phyloP scores from a whole-genome alignment of 371 early-diverging fungal species.

The Actinomortierella wolfii region DNA sequence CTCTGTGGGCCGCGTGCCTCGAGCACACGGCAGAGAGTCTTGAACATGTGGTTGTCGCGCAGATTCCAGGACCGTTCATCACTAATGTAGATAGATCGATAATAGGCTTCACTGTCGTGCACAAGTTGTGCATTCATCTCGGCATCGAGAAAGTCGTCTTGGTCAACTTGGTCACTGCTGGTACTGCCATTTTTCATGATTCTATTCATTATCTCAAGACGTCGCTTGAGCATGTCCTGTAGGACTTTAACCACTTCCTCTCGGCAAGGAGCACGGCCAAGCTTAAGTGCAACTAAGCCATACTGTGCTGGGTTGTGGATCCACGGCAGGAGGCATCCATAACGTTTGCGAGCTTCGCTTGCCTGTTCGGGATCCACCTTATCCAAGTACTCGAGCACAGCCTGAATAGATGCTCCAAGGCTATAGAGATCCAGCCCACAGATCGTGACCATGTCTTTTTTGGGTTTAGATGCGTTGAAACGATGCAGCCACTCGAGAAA shows the following conservation, averaged over 20 bases:
- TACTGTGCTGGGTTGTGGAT: conserved; percentile 26
- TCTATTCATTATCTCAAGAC: no score
- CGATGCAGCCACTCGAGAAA: conserved; percentile 42
- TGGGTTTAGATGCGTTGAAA: conserved; percentile 9
- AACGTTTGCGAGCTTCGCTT: conserved; percentile 17
- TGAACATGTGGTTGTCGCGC: conserved; percentile 44
- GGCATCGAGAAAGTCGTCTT: conserved; percentile 26
- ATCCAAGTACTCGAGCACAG: conserved; percentile 34
- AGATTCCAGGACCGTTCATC: conserved; percentile 36
- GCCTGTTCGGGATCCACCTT: conserved; percentile 28
- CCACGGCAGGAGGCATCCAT: conserved; percentile 32
- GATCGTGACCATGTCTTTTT: conserved; percentile 10
- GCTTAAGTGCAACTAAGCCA: conserved; percentile 15
- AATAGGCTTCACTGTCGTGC: conserved; percentile 43
- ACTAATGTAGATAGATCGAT: conserved; percentile 31
- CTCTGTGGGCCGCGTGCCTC: conserved; percentile 6
- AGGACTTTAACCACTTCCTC: conserved; percentile 29
- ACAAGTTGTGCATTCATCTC: conserved; percentile 47
- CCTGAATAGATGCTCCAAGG: conserved; percentile 24
- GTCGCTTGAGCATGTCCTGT: conserved; percentile 10
- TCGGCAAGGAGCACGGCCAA: conserved; percentile 20
- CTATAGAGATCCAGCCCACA: conserved; percentile 45
- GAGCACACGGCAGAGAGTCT: conserved; percentile 13
- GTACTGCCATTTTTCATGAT: background rate
- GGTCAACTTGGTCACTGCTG: conserved; percentile 9